phyloP scores from a whole-genome alignment of 495 filamentous ascomycete species.

The Zalerion maritima region DNA sequence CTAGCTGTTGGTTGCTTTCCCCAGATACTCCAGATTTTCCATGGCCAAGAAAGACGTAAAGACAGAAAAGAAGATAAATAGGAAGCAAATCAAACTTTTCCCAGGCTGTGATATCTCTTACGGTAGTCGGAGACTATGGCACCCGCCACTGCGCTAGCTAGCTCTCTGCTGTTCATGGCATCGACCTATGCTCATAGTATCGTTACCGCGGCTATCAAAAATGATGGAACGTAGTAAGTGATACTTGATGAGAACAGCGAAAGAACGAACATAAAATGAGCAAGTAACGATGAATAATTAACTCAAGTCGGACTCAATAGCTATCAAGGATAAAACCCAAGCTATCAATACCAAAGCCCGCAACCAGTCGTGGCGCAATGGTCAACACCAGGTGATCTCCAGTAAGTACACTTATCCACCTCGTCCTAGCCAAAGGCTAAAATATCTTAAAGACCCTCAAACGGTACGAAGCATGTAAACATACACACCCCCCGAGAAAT shows the following conservation, averaged over 20 bases:
- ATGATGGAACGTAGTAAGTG: conserved; percentile 14
- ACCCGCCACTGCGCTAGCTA: conserved; percentile 8
- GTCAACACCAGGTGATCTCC: conserved; percentile 16
- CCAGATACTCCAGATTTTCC: too few species aligned
- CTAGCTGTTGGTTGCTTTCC: too few species aligned
- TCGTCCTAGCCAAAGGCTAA: too few species aligned
- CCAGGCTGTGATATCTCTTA: too few species aligned
- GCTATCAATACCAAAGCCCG: conserved; percentile 14
- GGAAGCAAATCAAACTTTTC: too few species aligned
- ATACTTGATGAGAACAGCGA: neutral
- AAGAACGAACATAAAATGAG: too few species aligned
- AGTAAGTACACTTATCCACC: conserved; percentile 7
- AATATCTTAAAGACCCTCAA: conserved; percentile 1
- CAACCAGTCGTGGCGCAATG: conserved; percentile 14
- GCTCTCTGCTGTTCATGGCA: conserved; percentile 9
- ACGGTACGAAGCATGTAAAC: neutral
- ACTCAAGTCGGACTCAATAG: conserved; percentile 6
- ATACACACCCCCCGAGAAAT: too few species aligned
- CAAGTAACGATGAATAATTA: too few species aligned
- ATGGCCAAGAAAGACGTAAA: too few species aligned
- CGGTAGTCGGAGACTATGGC: too few species aligned
- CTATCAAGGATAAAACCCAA: conserved; percentile 17
- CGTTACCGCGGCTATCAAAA: conserved; percentile 14
- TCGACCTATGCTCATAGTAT: conserved; percentile 14
- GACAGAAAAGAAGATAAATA: too few species aligned